Evolutionary conservation across 257 asterid genomes (phyloP).

Genomic region (Solanum habrochaites): DNA sequence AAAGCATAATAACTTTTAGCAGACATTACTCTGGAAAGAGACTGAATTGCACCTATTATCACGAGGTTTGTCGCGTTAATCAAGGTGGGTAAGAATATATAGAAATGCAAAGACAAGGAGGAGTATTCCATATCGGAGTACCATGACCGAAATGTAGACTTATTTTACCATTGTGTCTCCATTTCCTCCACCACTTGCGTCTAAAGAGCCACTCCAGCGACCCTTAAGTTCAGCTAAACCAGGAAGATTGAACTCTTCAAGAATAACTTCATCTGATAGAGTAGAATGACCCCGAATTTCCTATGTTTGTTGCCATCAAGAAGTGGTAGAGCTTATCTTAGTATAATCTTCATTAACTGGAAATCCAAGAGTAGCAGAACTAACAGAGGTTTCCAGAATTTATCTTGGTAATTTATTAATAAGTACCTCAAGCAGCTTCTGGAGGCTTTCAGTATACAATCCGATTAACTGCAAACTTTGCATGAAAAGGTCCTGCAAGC

Average conservation of each 20-base stretch:
- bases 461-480: conserved; percentile 92
- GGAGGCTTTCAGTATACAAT: conserved; percentile 74
- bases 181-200: conserved; percentile 99
- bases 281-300: conserved; percentile 80
- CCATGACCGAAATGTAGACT: conserved; percentile 1
- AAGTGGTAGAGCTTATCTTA: background rate
- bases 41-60: background rate
- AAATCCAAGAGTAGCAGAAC: background rate
- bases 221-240: conserved; percentile 98
- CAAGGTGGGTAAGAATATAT: background rate
- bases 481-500: conserved; percentile 69
- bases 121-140: conserved; percentile 1
- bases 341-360: background rate
- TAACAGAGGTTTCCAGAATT: background rate
- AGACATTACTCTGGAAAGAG: background rate
- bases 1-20: background rate
- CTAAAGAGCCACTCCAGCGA: conserved; percentile 84
- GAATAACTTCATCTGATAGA: conserved; percentile 69
- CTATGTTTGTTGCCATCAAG: conserved; percentile 18
- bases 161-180: conserved; percentile 82
- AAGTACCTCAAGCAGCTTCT: conserved; percentile 84
- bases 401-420: background rate
- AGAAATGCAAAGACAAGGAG: background rate
- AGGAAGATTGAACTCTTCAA: conserved; percentile 83
- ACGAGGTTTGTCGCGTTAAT: background rate